A percentile compares a stretch with the other conserved stretches of the same genome.
phyloP scores from a whole-genome alignment of 176 grass and related monocot species.

The Saccharum officinarum region DNA sequence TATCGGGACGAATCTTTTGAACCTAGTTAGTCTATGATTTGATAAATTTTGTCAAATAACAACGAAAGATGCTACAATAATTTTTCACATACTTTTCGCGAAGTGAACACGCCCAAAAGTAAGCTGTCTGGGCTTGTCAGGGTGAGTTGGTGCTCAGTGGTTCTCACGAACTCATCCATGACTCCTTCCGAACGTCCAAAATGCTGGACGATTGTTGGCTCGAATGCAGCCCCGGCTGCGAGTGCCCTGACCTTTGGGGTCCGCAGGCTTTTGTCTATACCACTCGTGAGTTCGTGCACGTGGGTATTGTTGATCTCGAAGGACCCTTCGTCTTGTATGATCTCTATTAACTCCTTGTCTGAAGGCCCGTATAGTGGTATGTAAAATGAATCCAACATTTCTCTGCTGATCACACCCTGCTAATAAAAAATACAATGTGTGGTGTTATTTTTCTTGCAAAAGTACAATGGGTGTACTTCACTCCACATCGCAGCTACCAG shows the following conservation, averaged over 20 bases:
- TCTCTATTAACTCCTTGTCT: background rate
- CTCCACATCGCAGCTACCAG: too few relatives aligned
- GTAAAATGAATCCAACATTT: slow-evolving; percentile 21
- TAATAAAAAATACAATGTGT: background rate
- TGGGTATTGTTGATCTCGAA: slow-evolving; percentile 2
- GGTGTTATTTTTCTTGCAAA: background rate
- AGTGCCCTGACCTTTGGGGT: background rate
- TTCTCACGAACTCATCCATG: background rate
- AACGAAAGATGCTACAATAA: too few relatives aligned
- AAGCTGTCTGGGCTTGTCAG: background rate
- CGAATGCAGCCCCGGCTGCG: background rate
- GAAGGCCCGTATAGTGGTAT: slow-evolving; percentile 8
- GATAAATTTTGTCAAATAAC: too few relatives aligned
- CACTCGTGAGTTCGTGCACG: background rate
- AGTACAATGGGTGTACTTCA: background rate
- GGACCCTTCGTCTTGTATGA: slow-evolving; percentile 21
- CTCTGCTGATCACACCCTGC: slow-evolving; percentile 6
- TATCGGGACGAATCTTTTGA: too few relatives aligned
- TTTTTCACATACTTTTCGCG: too few relatives aligned
- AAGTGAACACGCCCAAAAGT: too few relatives aligned
- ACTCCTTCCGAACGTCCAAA: background rate
- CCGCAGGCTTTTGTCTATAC: background rate
- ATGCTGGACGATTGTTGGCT: background rate
- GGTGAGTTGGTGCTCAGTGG: background rate
- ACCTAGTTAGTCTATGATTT: too few relatives aligned